phyloP scores from a whole-genome alignment of 2,329 filamentous ascomycete genomes.

The Teratosphaeria nubilosa region DNA sequence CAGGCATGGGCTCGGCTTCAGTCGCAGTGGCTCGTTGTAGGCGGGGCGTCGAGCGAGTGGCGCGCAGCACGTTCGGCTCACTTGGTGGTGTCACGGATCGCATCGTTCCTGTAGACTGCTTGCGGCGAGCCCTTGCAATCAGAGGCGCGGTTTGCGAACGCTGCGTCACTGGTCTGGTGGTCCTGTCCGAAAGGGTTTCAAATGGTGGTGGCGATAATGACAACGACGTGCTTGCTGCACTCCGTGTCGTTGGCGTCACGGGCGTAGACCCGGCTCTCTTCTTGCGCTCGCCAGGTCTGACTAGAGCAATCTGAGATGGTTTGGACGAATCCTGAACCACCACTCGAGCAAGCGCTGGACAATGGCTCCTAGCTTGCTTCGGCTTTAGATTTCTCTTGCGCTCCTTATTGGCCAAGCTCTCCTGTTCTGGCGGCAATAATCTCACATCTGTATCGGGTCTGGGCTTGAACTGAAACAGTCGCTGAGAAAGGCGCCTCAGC shows the following conservation, averaged over 20 bases:
- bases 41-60: slow-evolving; percentile 7
- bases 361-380: slow-evolving; percentile 9
- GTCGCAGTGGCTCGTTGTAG: neutral
- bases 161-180: neutral
- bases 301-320: slow-evolving; percentile 18
- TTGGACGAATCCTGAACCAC: slow-evolving; percentile 20
- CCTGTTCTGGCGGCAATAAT: neutral
- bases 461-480: slow-evolving; percentile 7
- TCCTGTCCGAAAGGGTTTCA: neutral
- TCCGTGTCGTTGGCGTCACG: neutral
- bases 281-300: slow-evolving; percentile 15
- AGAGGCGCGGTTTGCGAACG: slow-evolving; percentile 4
- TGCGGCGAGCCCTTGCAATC: slow-evolving; percentile 2
- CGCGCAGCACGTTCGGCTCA: slow-evolving; percentile 3
- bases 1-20: neutral
- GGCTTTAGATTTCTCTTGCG: neutral
- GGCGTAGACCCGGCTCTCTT: slow-evolving; percentile 5
- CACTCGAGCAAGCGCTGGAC: slow-evolving; percentile 19
- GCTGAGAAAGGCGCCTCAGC: slow-evolving; percentile 29
- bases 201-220: slow-evolving; percentile 4
- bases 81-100: neutral
- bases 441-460: neutral
- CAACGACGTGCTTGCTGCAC: neutral
- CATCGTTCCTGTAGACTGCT: slow-evolving; percentile 5
- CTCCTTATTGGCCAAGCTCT: neutral